Evolutionary conservation across 2,329 filamentous ascomycete genomes (phyloP).

Genomic region (Pseudogymnoascus sp.): DNA sequence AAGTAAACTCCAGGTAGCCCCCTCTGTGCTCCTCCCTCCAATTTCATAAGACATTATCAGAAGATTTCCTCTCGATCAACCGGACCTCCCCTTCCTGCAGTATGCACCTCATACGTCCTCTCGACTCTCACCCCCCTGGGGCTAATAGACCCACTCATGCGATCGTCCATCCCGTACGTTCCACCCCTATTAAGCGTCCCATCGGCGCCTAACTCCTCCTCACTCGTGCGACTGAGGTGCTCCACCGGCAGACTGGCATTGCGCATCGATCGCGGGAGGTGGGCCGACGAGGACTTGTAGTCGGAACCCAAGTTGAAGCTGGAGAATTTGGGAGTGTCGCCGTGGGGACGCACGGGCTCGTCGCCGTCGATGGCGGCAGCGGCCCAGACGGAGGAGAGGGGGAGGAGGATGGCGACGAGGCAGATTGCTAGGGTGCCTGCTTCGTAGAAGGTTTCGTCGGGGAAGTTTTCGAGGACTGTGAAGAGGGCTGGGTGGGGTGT

Average conservation of each 20-base stretch:
- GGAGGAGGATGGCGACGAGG: constrained; percentile 53
- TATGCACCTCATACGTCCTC: not conserved
- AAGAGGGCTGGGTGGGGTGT: constrained; percentile 44
- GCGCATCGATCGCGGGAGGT: not conserved
- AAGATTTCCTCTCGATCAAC: not conserved
- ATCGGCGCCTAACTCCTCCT: not conserved
- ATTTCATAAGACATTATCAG: not conserved
- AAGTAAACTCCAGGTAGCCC: not conserved
- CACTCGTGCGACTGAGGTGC: not conserved
- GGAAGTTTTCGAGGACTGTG: constrained; percentile 46
- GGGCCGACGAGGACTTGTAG: not conserved
- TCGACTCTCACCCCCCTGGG: not conserved
- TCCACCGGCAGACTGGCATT: not conserved
- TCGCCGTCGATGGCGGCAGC: constrained; percentile 20
- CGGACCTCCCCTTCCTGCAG: not conserved
- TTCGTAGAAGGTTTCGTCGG: constrained; percentile 37
- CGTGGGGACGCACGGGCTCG: constrained; percentile 1
- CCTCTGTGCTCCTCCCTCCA: not conserved
- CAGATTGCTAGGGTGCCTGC: constrained; percentile 48
- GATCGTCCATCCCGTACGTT: not conserved
- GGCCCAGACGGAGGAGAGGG: constrained; percentile 61
- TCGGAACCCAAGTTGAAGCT: not conserved
- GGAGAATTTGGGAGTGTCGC: not conserved
- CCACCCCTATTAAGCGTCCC: not conserved
- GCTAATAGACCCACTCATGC: not conserved